A percentile compares a stretch with the other conserved stretches of the same genome.
phyloP scores from a whole-genome alignment of 2,329 filamentous ascomycete species.

The Geosmithia morbida region DNA sequence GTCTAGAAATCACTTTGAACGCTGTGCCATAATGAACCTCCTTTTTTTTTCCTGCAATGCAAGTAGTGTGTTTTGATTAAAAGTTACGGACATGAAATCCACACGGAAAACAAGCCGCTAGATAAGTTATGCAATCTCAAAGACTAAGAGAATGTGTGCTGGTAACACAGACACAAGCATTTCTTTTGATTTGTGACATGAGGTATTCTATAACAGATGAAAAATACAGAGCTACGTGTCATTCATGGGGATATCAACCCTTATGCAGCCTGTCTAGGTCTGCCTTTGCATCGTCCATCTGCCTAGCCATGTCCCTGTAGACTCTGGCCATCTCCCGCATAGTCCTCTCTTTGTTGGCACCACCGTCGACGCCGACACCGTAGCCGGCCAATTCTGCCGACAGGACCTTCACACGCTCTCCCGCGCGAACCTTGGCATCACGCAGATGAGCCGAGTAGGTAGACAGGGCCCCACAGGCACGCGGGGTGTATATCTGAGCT shows the following conservation, averaged over 20 bases:
- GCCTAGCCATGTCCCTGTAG: conserved; percentile 32
- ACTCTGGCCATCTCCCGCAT: conserved; percentile 39
- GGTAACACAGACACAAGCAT: background rate
- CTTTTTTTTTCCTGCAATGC: background rate
- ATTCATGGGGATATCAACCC: conserved; percentile 2
- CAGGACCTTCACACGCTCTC: conserved; percentile 25
- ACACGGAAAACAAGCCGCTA: no score
- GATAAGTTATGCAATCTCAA: background rate
- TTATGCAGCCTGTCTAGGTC: conserved; percentile 25
- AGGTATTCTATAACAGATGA: background rate
- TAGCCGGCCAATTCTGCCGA: conserved; percentile 32
- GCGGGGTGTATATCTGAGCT: conserved; percentile 28
- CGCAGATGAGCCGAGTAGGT: conserved; percentile 34
- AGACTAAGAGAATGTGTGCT: background rate
- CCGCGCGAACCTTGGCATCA: conserved; percentile 29
- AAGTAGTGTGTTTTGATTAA: background rate
- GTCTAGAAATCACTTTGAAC: background rate
- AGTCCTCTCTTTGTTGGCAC: conserved; percentile 26
- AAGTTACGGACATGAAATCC: background rate
- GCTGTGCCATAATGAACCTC: background rate
- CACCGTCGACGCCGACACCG: conserved; percentile 24
- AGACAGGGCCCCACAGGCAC: conserved; percentile 24
- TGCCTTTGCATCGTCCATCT: conserved; percentile 32
- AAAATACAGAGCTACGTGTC: background rate
- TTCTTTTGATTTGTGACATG: background rate